A percentile compares a stretch with the other conserved stretches of the same genome.
phyloP scores from a whole-genome alignment of 345 rosid species.

The Arabidopsis thaliana region DNA sequence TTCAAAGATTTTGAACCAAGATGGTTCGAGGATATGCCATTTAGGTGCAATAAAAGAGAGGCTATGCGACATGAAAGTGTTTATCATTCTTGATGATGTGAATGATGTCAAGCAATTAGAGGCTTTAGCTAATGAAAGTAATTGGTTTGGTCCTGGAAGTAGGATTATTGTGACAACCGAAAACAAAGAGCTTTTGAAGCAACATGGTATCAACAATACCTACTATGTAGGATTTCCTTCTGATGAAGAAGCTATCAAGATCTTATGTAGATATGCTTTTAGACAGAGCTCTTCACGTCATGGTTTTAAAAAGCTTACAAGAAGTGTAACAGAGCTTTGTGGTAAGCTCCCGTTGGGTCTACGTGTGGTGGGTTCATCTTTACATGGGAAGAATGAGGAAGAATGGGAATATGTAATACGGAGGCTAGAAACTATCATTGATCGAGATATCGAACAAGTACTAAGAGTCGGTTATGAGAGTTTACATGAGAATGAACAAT shows the following conservation, averaged over 20 bases:
- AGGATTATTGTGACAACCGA: neutral
- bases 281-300: neutral
- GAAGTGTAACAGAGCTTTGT: neutral
- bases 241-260: neutral
- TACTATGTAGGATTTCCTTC: neutral
- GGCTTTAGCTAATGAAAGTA: neutral
- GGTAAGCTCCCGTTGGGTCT: neutral
- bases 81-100: conserved; percentile 10
- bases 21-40: neutral
- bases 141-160: neutral
- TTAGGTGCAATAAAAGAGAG: neutral
- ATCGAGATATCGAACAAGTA: neutral
- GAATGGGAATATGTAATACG: fast-evolving
- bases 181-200: neutral
- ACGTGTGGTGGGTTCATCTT: neutral
- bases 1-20: neutral
- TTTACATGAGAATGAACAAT: neutral
- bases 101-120: neutral
- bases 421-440: neutral
- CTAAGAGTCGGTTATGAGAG: neutral
- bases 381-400: neutral
- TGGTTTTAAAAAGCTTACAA: neutral
- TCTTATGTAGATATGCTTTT: neutral
- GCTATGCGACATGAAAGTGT: neutral
- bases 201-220: neutral